Evolutionary conservation across 73 alveolate species (phyloP), one percentile per base, ranked within the genome.

Genomic region (Durusdinium trenchii): DNA sequence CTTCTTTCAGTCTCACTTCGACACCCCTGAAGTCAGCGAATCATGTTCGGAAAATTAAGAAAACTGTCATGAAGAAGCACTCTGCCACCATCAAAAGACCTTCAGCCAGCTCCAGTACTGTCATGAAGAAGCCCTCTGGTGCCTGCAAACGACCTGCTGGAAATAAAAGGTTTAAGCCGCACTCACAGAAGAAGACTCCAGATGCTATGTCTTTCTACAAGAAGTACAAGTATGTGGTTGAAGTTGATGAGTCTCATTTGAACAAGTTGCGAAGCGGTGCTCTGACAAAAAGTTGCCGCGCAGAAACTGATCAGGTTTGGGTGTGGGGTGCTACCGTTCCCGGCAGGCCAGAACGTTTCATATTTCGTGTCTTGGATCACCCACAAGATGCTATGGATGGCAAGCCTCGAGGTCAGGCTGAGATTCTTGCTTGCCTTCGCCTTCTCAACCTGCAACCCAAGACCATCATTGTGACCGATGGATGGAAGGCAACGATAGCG

Each of bases 221-320:
- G 35, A 26, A 30, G 47, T 46, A 79, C 43, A 79, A 45, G 64
- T 51, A 50, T 14, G 93, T 83, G 20, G 50, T 83, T n/a, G 64
- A 45, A 35, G 73, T 51, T 48, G 94, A 84, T 40, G 94, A 51
- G 51, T 47, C 94, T 50, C 94, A 84, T 51, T 0, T 84, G 76
- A 84, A 84, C n/a, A 48, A 84, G 51, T 26, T 26, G 35, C 36
- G 47, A 35, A 52, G 51, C 0, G 67, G 67, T n/a, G 42, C 67
- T 23, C 32, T 84, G 18, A 10, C 76, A 5, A 47, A 51, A 36
- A n/a, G 38, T 50, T 45, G 51, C 75, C 78, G 73, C n/a, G 50
- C 51, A 3, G 40, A 50, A n/a, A 46, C 75, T 23, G 94, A 84
- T n/a, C 94, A 84, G n/a, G 54, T 84, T 18, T 84, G 94, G 94